phyloP scores from a whole-genome alignment of 352 stramenopile species.

The Pythium dissimile region DNA sequence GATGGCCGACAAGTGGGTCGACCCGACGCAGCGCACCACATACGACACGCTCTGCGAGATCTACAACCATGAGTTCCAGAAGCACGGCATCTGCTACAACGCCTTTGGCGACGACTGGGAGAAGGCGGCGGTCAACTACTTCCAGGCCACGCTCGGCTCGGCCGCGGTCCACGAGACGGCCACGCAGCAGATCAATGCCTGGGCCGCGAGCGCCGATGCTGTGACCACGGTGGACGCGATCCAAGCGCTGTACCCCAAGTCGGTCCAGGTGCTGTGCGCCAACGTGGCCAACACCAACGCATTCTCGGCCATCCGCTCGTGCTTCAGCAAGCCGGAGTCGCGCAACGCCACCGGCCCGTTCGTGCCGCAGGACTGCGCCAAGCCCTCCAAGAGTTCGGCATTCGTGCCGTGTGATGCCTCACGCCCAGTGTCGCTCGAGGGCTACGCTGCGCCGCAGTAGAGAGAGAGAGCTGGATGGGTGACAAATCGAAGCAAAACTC shows the following conservation, averaged over 20 bases:
- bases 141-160: constrained; percentile 60
- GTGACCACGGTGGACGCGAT: constrained; percentile 14
- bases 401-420: constrained; percentile 40
- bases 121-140: constrained; percentile 52
- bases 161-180: constrained; percentile 48
- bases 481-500: no score
- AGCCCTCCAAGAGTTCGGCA: constrained; percentile 28
- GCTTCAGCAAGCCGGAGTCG: constrained; percentile 27
- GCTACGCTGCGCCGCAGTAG: constrained; percentile 30
- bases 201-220: background rate
- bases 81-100: constrained; percentile 71
- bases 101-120: constrained; percentile 46
- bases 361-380: constrained; percentile 47
- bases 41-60: constrained; percentile 67
- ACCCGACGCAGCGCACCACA: constrained; percentile 42
- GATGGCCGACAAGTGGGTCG: constrained; percentile 63
- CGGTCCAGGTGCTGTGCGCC: constrained; percentile 66
- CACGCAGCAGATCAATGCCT: constrained; percentile 41
- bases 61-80: constrained; percentile 82
- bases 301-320: constrained; percentile 60
- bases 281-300: constrained; percentile 47
- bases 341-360: constrained; percentile 31
- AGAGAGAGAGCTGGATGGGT: no score
- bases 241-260: constrained; percentile 43
- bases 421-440: constrained; percentile 36